phyloP scores from a whole-genome alignment of 768 basidiomycete genomes.

The Collybiopsis luxurians region DNA sequence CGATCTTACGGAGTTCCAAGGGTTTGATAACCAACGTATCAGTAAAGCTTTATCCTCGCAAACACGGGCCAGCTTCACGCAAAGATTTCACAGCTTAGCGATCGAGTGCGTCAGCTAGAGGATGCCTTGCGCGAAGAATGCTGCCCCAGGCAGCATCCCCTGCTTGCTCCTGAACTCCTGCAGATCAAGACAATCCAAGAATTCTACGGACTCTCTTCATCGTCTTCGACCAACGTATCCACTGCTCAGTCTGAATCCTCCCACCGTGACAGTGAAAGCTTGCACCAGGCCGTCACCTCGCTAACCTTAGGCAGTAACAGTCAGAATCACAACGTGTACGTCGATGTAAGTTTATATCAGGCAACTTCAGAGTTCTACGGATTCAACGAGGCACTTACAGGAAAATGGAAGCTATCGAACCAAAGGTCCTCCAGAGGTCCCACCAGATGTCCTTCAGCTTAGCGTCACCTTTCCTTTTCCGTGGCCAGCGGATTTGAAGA shows the following conservation, averaged over 20 bases:
- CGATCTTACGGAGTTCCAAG: slow-evolving; percentile 1
- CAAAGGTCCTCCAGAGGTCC: slow-evolving; percentile 33
- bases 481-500: slow-evolving; percentile 60
- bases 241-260: slow-evolving; percentile 21
- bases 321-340: neutral
- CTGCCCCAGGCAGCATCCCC: slow-evolving; percentile 44
- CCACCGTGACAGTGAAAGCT: slow-evolving; percentile 10
- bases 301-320: neutral
- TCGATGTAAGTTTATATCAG: neutral
- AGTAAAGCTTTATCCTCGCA: slow-evolving; percentile 59
- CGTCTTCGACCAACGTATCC: slow-evolving; percentile 12
- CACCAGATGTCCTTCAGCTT: slow-evolving; percentile 51
- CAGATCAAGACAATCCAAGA: slow-evolving; percentile 69
- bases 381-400: neutral
- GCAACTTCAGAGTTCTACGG: no score
- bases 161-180: slow-evolving; percentile 55
- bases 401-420: neutral
- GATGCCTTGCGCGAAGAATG: slow-evolving; percentile 52
- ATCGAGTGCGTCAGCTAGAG: slow-evolving; percentile 63
- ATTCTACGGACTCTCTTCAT: slow-evolving; percentile 40
- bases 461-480: slow-evolving; percentile 71
- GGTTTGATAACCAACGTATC: slow-evolving; percentile 9
- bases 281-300: slow-evolving; percentile 1
- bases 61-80: slow-evolving; percentile 66
- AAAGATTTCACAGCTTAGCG: slow-evolving; percentile 58